Base-by-base conservation (phyloP, 352 stramenopile genomes). In the Globisporangium nunn region DNA sequence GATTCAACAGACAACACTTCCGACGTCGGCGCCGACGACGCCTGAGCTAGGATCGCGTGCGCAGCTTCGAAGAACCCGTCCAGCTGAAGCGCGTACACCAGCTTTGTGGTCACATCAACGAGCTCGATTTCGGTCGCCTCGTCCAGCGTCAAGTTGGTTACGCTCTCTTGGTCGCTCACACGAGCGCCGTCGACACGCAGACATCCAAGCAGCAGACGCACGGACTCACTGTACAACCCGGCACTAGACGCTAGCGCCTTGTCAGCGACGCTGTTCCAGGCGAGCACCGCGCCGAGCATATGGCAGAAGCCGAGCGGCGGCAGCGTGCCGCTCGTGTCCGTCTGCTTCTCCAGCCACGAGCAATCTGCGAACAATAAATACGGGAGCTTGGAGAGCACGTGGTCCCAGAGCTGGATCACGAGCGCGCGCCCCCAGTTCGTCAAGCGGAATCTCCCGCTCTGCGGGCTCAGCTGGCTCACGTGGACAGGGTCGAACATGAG, bases 301-400 rank as follows among this genome's bases (percentile, higher is more conserved):
- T 89, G 76, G 18, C 72, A 79, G 51, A 85, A 67, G 0, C 66
- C 78, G 28, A 87, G 63, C 0, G 66, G 52, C 6, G 78, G 74
- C 3, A 85, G 50, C 17, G 66, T 70, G 3, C 64, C 61, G 12
- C 64, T 33, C 11, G 33, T 70, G 17, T 60, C 54, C 5, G 59
- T 71, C 51, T 86, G 74, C 30, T 81, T 66, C 33, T 88, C 75
- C 15, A 88, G 74, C 78, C 78, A 88, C n/a, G 67, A 66, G 58
- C 75, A 88, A n/a, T 88, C 78, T 6, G 71, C 62, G 23, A 85
- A 83, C 56, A 86, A 72, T 33, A 77, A 50, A 33, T 82, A 78
- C 56, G 74, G 74, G 10, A 88, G 41, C 58, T 72, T 77, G 50
- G 71, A 72, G 6, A 88, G 64, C 33, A 71, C 55, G 6, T 67